phyloP scores from a whole-genome alignment of 805 yeast species.

The Candida maesae region DNA sequence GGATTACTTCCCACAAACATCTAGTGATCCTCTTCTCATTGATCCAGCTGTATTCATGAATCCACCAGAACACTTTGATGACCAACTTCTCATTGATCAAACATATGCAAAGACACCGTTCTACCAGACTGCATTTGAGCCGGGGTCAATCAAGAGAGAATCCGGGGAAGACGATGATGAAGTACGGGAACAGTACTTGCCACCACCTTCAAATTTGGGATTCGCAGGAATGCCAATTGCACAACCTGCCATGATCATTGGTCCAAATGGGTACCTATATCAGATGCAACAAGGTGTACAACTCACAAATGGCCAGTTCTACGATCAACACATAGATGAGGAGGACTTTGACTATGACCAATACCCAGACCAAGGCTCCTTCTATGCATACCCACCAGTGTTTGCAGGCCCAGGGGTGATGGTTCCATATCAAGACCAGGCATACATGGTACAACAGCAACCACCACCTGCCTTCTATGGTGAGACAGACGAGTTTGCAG shows the following conservation, averaged over 20 bases:
- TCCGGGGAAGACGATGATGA: neutral
- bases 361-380: neutral
- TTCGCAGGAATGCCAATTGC: neutral
- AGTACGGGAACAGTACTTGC: constrained; percentile 7
- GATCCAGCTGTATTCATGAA: constrained; percentile 35
- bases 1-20: constrained; percentile 50
- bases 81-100: constrained; percentile 49
- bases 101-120: constrained; percentile 41
- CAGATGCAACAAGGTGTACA: constrained; percentile 8
- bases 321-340: constrained; percentile 20
- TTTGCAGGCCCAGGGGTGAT: neutral
- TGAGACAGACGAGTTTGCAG: constrained; percentile 8
- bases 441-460: neutral
- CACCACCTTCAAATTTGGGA: constrained; percentile 7
- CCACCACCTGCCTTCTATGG: constrained; percentile 9
- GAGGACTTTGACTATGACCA: constrained; percentile 8
- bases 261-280: constrained; percentile 5
- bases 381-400: constrained; percentile 1
- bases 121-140: constrained; percentile 18
- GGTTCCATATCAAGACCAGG: neutral
- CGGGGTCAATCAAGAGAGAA: constrained; percentile 4
- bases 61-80: constrained; percentile 32
- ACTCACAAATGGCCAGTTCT: constrained; percentile 27
- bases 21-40: constrained; percentile 24
- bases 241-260: constrained; percentile 1